A percentile compares a stretch with the other conserved stretches of the same genome.
Evolutionary conservation across 768 basidiomycete genomes (phyloP).

Genomic region (Russula brevipes): DNA sequence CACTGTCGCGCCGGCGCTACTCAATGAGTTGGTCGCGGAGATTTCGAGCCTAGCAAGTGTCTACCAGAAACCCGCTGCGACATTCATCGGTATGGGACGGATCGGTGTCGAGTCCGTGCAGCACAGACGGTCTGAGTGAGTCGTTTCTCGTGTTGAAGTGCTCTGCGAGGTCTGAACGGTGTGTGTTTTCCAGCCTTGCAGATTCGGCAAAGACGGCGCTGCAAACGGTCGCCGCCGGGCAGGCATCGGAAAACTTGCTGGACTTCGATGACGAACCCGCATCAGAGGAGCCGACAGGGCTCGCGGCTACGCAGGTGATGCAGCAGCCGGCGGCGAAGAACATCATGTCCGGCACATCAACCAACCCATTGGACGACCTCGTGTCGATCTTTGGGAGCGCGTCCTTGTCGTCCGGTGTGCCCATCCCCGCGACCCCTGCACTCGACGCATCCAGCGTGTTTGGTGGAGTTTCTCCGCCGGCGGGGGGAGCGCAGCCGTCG

Average conservation of each 20-base stretch:
- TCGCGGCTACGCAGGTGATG: slow-evolving; percentile 72
- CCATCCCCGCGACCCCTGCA: slow-evolving; percentile 23
- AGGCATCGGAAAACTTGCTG: slow-evolving; percentile 90
- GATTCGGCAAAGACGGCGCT: slow-evolving; percentile 79
- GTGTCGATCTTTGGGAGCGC: slow-evolving; percentile 82
- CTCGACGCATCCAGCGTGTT: slow-evolving; percentile 18
- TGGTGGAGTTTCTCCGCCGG: slow-evolving; percentile 12
- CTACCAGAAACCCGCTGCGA: slow-evolving; percentile 95
- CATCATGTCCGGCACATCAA: slow-evolving; percentile 71
- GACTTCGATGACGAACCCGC: slow-evolving; percentile 80
- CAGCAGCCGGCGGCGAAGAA: slow-evolving; percentile 68
- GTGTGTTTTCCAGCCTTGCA: slow-evolving; percentile 36
- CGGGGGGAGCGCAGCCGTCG: slow-evolving; percentile 18
- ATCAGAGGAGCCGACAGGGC: slow-evolving; percentile 62
- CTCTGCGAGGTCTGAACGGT: slow-evolving; percentile 5
- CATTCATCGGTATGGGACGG: slow-evolving; percentile 89
- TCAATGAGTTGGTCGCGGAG: slow-evolving; percentile 90
- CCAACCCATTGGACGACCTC: slow-evolving; percentile 88
- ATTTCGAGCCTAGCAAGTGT: slow-evolving; percentile 88
- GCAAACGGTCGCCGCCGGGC: slow-evolving; percentile 87
- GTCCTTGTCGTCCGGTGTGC: slow-evolving; percentile 30
- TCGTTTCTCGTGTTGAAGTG: slow-evolving; percentile 16
- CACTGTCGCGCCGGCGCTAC: slow-evolving; percentile 76
- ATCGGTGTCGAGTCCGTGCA: slow-evolving; percentile 78
- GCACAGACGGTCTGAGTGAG: slow-evolving; percentile 57